Base-by-base conservation (phyloP, 2,329 filamentous ascomycete species). In the Mariannaea sp. region DNA sequence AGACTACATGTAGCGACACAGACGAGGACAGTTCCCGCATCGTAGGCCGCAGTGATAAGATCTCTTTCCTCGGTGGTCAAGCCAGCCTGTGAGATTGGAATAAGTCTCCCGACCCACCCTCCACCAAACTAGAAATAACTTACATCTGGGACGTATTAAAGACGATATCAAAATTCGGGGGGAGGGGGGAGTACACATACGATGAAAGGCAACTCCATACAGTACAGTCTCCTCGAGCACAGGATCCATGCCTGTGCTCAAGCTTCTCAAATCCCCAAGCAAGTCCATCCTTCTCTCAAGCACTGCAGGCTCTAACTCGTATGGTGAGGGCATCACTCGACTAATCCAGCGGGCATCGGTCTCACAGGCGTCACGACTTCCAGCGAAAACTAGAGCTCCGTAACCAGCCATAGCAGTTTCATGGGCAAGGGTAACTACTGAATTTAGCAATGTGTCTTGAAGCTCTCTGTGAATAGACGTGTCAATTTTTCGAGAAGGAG, bases 1-100 rank as follows among this genome's bases (percentile, higher is more conserved):
- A 92, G 78, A 66, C 87, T 90, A 64, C 88, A 91, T 2, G 89
- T 92, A 30, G 89, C 89, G 13, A 90, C 84, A 46, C 90, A 85
- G 1, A 90, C 83, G 60, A 87, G 86, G 14, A 92, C 68, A 5
- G 81, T 75, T 1, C 88, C 87, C 32, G 74, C 70, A 65, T 92
- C 88, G 59, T 90, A 92, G 10, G 87, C 87, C 29, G 78, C 79
- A 2, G 88, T 84, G 48, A 92, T 80, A 7, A 91, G 72, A 42
- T 90, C 87, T 42, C 88, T 80, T 68, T 92, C 89, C 70, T 92
- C 89, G 0, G 81, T 85, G 0, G 88, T 92, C 62, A 92, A 77
- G 10, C 85, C 85, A 39, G 85, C 85, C 74, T 85, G 56, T 14
- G 27, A 9, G 5, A 49, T 73, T 48, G 71, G 68, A 53, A 22